Base-by-base conservation (phyloP, 305 asterid genomes). In the Plantago lanceolata region DNA sequence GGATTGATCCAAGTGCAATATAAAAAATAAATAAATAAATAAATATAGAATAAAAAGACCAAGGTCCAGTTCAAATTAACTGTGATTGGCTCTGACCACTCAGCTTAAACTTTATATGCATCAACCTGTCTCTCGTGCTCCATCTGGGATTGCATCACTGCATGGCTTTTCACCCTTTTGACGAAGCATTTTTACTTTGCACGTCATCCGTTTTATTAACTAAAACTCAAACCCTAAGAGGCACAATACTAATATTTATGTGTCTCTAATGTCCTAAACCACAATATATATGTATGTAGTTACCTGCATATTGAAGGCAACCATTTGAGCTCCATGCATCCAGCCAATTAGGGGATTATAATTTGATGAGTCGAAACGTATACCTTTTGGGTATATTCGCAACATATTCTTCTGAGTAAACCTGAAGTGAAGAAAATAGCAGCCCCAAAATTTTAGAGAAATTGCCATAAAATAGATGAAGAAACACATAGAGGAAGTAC, bases 291-390 rank as follows among this genome's bases (percentile, higher is more conserved):
- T n/a, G 28, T 24, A 24, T 24, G 61, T 49, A 59, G 76, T 67
- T 65, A 87, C 91, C 87, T 89, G 95, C 97, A 89, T 83, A 75
- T 89, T 89, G 70, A 87, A 77, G 15, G 95, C 94, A 47, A 89
- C 91, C 95, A 89, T 80, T 72, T 89, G 96, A 71, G 96, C 94
- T 72, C 97, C 97, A 72, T 86, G 95, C 78, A 59, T 73, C 96
- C 96, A 89, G n/a, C 84, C 95, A 54, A 85, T 67, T 15, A 89
- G 77, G 45, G 96, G 96, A 73, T 86, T 84, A 73, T 86, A 89
- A 68, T 89, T 89, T 64, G 96, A 89, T 8, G 96, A 86, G 78
- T 83, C 81, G 19, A 89, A 33, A 47, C 96, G 94, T 71, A 57
- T 82, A 57, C 94, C 95, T 75, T 86, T 86, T 14, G 96, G 94